Percentiles rank a stretch among this genome's conserved stretches.
Evolutionary conservation across 805 yeast species (phyloP).

Genomic region (Yamadazyma kitorensis): DNA sequence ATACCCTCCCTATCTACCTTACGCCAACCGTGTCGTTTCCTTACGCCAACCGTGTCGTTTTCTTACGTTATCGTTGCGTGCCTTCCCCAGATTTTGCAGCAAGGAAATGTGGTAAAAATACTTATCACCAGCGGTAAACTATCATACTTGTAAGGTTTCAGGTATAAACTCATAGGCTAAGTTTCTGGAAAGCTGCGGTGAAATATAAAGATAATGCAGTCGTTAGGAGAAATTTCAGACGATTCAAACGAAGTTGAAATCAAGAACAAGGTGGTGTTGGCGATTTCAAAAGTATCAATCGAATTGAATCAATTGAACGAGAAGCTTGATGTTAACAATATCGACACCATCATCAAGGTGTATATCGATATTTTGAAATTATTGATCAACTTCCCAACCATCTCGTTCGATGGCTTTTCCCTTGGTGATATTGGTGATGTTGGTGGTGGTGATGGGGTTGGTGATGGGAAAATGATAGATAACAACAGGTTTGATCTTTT

Average conservation of each 20-base stretch:
- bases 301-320: slow-evolving; percentile 4
- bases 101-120: slow-evolving; percentile 4
- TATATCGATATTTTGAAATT: slow-evolving; percentile 10
- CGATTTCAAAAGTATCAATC: slow-evolving; percentile 7
- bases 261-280: not conserved
- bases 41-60: no score
- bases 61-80: no score
- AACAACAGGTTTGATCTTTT: slow-evolving; percentile 2
- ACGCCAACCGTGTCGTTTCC: no score
- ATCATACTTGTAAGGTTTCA: no score
- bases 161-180: no score
- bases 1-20: no score
- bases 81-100: no score
- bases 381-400: slow-evolving; percentile 9
- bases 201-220: slow-evolving; percentile 1
- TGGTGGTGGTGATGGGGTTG: no score
- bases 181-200: not conserved
- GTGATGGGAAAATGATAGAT: no score
- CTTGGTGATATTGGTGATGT: no score
- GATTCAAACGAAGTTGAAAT: slow-evolving; percentile 6
- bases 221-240: slow-evolving; percentile 5
- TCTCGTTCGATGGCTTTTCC: no score
- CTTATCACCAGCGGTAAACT: no score
- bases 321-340: slow-evolving; percentile 1
- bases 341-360: slow-evolving; percentile 5